Base-by-base conservation (phyloP, 768 basidiomycete genomes). In the Pleurotus djamor region DNA sequence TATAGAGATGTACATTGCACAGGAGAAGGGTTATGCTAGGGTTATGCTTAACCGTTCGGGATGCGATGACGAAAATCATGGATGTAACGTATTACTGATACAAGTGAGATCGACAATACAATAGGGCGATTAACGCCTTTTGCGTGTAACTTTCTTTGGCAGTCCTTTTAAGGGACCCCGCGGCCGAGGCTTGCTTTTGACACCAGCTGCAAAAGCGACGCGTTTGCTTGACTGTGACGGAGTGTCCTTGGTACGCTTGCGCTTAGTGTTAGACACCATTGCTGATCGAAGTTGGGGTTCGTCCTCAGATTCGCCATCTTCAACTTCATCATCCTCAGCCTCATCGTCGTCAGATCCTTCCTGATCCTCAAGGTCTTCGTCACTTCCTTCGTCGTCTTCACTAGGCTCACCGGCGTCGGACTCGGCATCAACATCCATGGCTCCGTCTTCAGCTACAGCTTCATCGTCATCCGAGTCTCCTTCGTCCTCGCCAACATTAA, bases 181-280 rank as follows among this genome's bases (percentile, higher is more conserved):
- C 16, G 51, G 70, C 17, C 14, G 17, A 16, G 4, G 2, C 17
- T 47, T 47, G 45, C 16, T 10, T 63, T 67, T 65, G 13, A 71
- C 64, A 21, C 68, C 65, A 1, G 74, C 60, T 36, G 74, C 75
- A 64, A 87, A 85, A 1, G 82, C 74, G 33, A 87, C 86, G 64
- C 83, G 86, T 69, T 84, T 85, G 52, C 69, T 68, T 1, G 80
- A 73, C 5, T 68, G 74, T 34, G 65, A 63, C 14, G 67, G 52
- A 33, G 69, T 33, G 17, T 64, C 57, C 41, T 73, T 73, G 36
- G 65, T 68, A 50, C 74, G 77, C 65, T 82, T 81, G 47, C 82
- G 77, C 61, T 84, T 84, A 65, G 78, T 76, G 60, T 77, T 81
- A 48, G 68, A 72, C 3, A 72, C 71, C 43, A 68, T 43, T 52